Evolutionary conservation across 2,329 filamentous ascomycete species (phyloP).

Genomic region (Aspergillus uvarum): DNA sequence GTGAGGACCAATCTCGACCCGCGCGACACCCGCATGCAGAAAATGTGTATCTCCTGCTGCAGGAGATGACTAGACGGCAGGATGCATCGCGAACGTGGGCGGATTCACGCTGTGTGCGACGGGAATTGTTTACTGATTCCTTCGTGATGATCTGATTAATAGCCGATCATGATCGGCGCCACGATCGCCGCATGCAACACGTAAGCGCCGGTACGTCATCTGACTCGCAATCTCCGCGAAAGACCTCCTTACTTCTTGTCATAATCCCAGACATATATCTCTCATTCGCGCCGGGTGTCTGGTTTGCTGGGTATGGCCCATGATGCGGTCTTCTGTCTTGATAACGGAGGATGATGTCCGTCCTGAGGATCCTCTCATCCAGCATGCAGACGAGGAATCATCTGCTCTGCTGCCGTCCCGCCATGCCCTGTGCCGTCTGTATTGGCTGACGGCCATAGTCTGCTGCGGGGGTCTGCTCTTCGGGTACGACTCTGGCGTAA

Average conservation of each 20-base stretch:
- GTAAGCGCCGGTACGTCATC: slow-evolving; percentile 6
- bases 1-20: slow-evolving; percentile 2
- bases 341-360: not conserved
- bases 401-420: not conserved
- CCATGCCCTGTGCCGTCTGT: slow-evolving; percentile 48
- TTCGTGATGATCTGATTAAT: slow-evolving; percentile 32
- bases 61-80: slow-evolving; percentile 37
- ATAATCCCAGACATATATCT: not conserved
- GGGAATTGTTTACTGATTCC: slow-evolving; percentile 35
- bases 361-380: slow-evolving; percentile 14
- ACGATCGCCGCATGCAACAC: not conserved
- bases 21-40: slow-evolving; percentile 33
- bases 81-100: slow-evolving; percentile 36
- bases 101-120: slow-evolving; percentile 35
- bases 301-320: not conserved
- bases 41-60: slow-evolving; percentile 32
- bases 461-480: slow-evolving; percentile 52
- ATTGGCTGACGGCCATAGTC: slow-evolving; percentile 53
- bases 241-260: not conserved
- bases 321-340: slow-evolving; percentile 15
- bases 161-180: not conserved
- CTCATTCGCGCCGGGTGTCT: not conserved
- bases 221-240: not conserved
- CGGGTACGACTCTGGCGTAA: slow-evolving; percentile 46
- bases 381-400: slow-evolving; percentile 12